Evolutionary conservation across 2,329 filamentous ascomycete genomes (phyloP), one percentile per base, ranked within the genome.

Genomic region (Didymella segeticola): DNA sequence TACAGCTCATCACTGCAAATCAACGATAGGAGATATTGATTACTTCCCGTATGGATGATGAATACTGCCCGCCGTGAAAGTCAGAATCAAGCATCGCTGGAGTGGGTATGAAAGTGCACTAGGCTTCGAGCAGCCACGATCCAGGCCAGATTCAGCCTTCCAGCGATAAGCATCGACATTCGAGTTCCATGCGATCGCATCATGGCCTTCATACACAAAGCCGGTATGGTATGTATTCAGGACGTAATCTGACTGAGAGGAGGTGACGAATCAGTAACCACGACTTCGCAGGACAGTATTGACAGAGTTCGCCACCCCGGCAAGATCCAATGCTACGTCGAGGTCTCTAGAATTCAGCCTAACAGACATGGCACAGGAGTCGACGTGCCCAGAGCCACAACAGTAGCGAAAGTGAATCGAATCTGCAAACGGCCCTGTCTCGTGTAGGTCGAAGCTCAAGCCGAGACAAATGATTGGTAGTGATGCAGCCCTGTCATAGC

Each of bases 361-460:
- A 25, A 37, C 29, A 9, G 23, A 7, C 4, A 30, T 15, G 31
- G 38, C 19, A 38, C 36, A 37, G 15, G 3, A 37, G 10, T 34
- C 22, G 26, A 37, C 19, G 14, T n/a, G 20, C 15, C n/a, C 5
- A 31, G 23, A 43, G 12, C 26, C 11, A 27, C 26, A 42, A 23
- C 19, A 9, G 38, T 48, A 43, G 39, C 45, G 17, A 26, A 37
- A 39, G 43, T 53, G 45, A 20, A 33, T 5, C 15, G 39, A 9
- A 22, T n/a, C 38, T 12, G 51, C 51, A 53, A 48, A 29, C 51
- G 43, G 43, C 43, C 9, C 10, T 48, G 51, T 53, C 45, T 48
- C 33, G 31, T 10, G 25, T 33, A 33, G 31, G 14, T 37, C 19
- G 31, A 36, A n/a, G 12, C 14, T 14, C 19, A 31, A 47, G 43